These are phyloP conservation scores for Saccharum hybrid DNA, from an alignment of 202 grass and related monocot genomes.

Conservation along the genomic window DNA sequence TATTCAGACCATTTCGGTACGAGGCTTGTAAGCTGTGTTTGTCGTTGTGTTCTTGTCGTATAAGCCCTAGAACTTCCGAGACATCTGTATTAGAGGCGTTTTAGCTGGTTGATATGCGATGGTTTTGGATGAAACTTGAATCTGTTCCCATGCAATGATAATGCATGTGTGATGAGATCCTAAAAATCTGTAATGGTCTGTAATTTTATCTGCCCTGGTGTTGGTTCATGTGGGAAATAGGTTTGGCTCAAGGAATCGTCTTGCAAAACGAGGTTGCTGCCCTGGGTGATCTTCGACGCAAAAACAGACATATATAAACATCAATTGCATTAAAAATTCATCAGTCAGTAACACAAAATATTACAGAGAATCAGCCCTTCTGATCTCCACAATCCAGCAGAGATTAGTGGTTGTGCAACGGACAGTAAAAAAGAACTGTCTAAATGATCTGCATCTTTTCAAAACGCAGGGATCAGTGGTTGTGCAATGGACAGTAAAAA, in stretches of 20 bases:
- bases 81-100: constrained; percentile 15
- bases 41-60: constrained; percentile 4
- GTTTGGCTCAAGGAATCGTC: not conserved
- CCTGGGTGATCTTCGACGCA: not conserved
- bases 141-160: not conserved
- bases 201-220: not conserved
- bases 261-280: not conserved
- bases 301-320: not conserved
- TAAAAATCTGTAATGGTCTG: not conserved
- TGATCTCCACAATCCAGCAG: not conserved
- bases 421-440: not conserved
- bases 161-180: not conserved
- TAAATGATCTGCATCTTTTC: not conserved
- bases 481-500: not conserved
- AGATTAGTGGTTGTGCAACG: not conserved
- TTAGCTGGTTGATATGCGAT: constrained; percentile 5
- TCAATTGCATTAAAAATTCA: not conserved
- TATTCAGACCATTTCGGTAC: constrained; percentile 29
- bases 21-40: constrained; percentile 9
- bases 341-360: not conserved
- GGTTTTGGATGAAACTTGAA: constrained; percentile 5
- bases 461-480: not conserved
- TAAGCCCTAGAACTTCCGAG: constrained; percentile 21
- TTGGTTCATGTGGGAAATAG: not conserved
- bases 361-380: not conserved